Evolutionary conservation across 2,329 filamentous ascomycete species (phyloP), one percentile per base, ranked within the genome.

Genomic region (Magnaporthiopsis incrustans): DNA sequence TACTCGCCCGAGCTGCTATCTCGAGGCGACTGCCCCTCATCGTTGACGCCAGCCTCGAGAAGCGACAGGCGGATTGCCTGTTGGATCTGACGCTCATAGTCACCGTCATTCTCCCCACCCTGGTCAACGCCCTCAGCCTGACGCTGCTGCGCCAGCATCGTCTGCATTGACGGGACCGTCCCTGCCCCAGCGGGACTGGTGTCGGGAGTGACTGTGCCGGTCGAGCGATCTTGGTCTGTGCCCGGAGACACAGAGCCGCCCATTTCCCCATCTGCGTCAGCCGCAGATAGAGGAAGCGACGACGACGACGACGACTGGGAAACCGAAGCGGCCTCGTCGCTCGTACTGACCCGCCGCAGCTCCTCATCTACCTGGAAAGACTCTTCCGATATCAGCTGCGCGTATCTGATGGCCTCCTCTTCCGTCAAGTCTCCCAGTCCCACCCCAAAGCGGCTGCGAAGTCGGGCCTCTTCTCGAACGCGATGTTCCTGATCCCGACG

Each of bases 401-500:
- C 86, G 68, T 89, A 89, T 44, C 77, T 79, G 26, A 89, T 67
- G 25, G 86, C 83, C 70, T 89, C 87, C 69, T 89, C 85, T 67
- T 89, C 87, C 2, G 81, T 88, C 66, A 89, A 73, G 33, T 86
- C 85, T 3, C 80, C 84, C 1, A 97, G 77, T 44, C 92, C 91
- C 2, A 95, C 86, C 7, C 95, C 95, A 71, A 97, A 99, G 50
- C 94, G 86, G 35, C 85, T 87, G 50, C 86, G 89, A 32, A 98
- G 80, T 30, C 87, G 86, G 22, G 86, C 83, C 64, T 86, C 81
- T 71, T 96, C 89, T 64, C 87, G 88, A 30, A 82, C 81, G 56
- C 85, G 84, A 58, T 85, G 82, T 38, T 87, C 79, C 69, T 88
- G 86, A 71, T 96, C 91, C 11, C 83, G 83, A 64, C 89, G 88